Conservation (phyloP, 257 asterid genomes). For the Leonotis leonurus region DNA sequence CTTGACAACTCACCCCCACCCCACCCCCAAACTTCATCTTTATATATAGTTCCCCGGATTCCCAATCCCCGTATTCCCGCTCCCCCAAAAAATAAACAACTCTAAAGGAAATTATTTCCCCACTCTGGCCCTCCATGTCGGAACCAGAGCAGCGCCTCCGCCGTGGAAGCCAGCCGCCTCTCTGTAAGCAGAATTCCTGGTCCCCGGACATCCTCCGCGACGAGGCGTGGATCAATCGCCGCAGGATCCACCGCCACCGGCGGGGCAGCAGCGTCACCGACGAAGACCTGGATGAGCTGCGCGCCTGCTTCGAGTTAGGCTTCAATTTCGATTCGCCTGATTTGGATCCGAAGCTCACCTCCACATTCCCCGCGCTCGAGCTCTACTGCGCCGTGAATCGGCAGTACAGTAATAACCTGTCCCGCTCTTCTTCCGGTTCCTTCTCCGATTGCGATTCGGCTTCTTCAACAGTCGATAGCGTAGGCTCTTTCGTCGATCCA, state of each 20-base stretch:
- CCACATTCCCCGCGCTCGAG: slow-evolving; percentile 58
- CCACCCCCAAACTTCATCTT: too few relatives aligned
- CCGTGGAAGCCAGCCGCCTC: slow-evolving; percentile 19
- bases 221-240: slow-evolving; percentile 49
- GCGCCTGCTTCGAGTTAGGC: slow-evolving; percentile 62
- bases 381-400: slow-evolving; percentile 36
- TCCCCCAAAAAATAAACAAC: not conserved
- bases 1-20: slow-evolving; percentile 18
- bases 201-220: slow-evolving; percentile 53
- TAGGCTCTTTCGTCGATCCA: slow-evolving; percentile 27
- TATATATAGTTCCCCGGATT: slow-evolving; percentile 9
- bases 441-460: slow-evolving; percentile 27
- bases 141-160: slow-evolving; percentile 15
- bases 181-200: slow-evolving; percentile 58
- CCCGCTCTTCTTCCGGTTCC: slow-evolving; percentile 37
- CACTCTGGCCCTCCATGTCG: slow-evolving; percentile 29
- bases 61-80: slow-evolving; percentile 30
- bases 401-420: slow-evolving; percentile 13
- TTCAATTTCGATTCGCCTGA: slow-evolving; percentile 43
- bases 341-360: slow-evolving; percentile 40
- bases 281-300: slow-evolving; percentile 60
- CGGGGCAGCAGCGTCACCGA: slow-evolving; percentile 40
- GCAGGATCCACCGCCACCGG: slow-evolving; percentile 17
- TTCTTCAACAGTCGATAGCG: slow-evolving; percentile 18
- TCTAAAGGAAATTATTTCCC: not conserved